A percentile compares a stretch with the other conserved stretches of the same genome.
Evolutionary conservation across 2,329 filamentous ascomycete genomes (phyloP).

Genomic region (Colletotrichum tropicicola): DNA sequence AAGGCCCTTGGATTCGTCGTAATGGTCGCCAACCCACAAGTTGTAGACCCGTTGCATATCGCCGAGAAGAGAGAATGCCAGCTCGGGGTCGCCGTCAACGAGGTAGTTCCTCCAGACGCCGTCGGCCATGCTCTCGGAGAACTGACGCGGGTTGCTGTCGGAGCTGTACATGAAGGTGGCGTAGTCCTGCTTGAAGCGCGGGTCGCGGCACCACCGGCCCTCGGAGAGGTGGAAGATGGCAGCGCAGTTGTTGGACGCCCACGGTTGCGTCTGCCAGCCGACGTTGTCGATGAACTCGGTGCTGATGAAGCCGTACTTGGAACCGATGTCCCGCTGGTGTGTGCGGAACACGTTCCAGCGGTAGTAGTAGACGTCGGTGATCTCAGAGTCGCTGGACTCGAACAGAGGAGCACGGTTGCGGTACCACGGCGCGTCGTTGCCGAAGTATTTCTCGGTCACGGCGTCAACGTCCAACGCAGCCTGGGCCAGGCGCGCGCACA

Average conservation of each 20-base stretch:
- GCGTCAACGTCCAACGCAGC: not conserved
- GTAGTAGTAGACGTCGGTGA: conserved; percentile 57
- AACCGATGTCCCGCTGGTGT: conserved; percentile 48
- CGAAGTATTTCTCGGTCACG: conserved; percentile 8
- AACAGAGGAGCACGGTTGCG: conserved; percentile 8
- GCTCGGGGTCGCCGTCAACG: conserved; percentile 47
- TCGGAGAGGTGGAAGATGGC: conserved; percentile 49
- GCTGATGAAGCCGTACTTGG: conserved; percentile 49
- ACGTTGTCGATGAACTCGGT: conserved; percentile 54
- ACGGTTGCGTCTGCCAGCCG: conserved; percentile 15
- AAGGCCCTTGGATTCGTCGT: conserved; percentile 44
- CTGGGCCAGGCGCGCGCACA: not conserved
- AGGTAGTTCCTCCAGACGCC: conserved; percentile 36
- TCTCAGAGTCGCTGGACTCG: conserved; percentile 30
- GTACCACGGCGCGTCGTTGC: conserved; percentile 20
- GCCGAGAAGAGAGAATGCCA: conserved; percentile 46
- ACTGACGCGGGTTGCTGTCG: conserved; percentile 30
- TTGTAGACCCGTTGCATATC: conserved; percentile 49
- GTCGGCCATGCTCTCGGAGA: conserved; percentile 25
- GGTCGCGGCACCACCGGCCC: conserved; percentile 49
- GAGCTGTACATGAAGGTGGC: conserved; percentile 35
- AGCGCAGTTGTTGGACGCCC: conserved; percentile 33
- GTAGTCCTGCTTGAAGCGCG: conserved; percentile 46
- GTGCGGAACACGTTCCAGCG: conserved; percentile 50
- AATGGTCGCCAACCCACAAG: conserved; percentile 45